Percentiles rank a stretch among this genome's conserved stretches.
Conservation (phyloP, 2,329 filamentous ascomycete species). For the Colletotrichum chrysophilum region DNA sequence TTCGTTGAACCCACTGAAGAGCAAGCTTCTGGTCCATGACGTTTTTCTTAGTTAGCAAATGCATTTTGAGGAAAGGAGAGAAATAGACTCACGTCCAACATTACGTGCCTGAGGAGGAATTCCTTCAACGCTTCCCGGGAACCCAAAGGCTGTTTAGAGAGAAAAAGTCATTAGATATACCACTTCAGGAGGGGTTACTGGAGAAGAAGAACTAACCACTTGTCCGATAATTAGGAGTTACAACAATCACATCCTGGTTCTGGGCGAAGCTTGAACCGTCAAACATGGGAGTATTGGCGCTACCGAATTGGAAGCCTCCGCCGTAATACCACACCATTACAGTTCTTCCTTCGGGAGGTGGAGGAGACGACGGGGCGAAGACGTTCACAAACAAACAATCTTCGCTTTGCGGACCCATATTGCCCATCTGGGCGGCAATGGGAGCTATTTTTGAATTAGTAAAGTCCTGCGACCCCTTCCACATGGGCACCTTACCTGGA, state of each 20-base stretch:
- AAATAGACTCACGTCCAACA: not conserved
- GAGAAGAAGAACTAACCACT: not conserved
- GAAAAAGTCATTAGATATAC: not conserved
- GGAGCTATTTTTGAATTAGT: not conserved
- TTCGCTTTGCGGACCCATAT: not conserved
- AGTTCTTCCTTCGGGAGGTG: not conserved
- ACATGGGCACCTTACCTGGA: not conserved
- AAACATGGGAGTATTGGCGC: not conserved
- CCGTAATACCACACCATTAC: not conserved
- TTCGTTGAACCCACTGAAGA: constrained; percentile 36
- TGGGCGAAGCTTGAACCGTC: not conserved
- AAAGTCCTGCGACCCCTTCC: not conserved
- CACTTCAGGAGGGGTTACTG: not conserved
- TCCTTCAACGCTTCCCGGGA: not conserved
- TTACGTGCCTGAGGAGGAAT: not conserved
- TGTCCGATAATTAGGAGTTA: not conserved
- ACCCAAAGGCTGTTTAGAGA: not conserved
- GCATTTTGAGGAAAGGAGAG: not conserved
- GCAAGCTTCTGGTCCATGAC: constrained; percentile 34
- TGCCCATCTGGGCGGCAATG: not conserved
- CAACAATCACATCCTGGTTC: not conserved
- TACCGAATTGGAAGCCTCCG: not conserved
- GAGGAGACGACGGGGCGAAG: not conserved
- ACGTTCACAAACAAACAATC: not conserved
- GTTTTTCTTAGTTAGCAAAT: not conserved